These are phyloP conservation scores for Leishmania arabica DNA, from an alignment of 208 protist genomes.

Conservation along the genomic window DNA sequence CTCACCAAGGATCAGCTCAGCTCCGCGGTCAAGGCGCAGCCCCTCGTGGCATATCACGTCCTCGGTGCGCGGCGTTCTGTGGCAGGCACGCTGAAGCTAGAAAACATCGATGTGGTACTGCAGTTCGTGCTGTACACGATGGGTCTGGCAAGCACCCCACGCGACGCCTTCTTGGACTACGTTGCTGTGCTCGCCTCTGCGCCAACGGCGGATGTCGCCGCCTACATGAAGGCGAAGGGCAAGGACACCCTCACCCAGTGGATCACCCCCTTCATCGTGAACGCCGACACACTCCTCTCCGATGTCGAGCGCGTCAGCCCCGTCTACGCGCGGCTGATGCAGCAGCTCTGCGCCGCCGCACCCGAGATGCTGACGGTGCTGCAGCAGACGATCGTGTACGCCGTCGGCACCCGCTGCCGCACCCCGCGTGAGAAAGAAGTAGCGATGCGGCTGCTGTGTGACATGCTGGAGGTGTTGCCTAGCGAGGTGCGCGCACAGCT, in stretches of 20 bases:
- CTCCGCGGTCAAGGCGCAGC: slow-evolving; percentile 49
- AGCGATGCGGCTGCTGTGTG: slow-evolving; percentile 57
- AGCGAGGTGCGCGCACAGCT: slow-evolving; percentile 3
- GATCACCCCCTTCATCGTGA: slow-evolving; percentile 74
- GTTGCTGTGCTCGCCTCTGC: slow-evolving; percentile 55
- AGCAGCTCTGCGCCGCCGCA: slow-evolving; percentile 29
- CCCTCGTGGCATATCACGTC: slow-evolving; percentile 45
- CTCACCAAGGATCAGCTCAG: slow-evolving; percentile 59
- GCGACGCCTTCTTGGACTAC: slow-evolving; percentile 53
- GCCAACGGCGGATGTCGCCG: slow-evolving; percentile 33
- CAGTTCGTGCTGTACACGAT: slow-evolving; percentile 74
- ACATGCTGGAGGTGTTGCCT: slow-evolving; percentile 48
- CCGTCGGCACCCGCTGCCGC: slow-evolving; percentile 69
- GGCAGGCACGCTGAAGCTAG: slow-evolving; percentile 43
- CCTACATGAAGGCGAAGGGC: slow-evolving; percentile 42
- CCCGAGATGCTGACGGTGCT: slow-evolving; percentile 36
- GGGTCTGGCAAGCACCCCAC: slow-evolving; percentile 55
- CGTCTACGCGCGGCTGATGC: slow-evolving; percentile 52
- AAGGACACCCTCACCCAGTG: slow-evolving; percentile 69
- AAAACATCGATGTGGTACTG: slow-evolving; percentile 45
- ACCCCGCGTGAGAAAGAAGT: slow-evolving; percentile 71
- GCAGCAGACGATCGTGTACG: slow-evolving; percentile 41
- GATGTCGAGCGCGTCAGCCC: slow-evolving; percentile 47
- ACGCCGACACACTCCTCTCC: slow-evolving; percentile 58
- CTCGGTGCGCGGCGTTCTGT: slow-evolving; percentile 43